These are phyloP conservation scores for Mycena olivaceomarginata DNA, from an alignment of 768 basidiomycete genomes.

Conservation along the genomic window DNA sequence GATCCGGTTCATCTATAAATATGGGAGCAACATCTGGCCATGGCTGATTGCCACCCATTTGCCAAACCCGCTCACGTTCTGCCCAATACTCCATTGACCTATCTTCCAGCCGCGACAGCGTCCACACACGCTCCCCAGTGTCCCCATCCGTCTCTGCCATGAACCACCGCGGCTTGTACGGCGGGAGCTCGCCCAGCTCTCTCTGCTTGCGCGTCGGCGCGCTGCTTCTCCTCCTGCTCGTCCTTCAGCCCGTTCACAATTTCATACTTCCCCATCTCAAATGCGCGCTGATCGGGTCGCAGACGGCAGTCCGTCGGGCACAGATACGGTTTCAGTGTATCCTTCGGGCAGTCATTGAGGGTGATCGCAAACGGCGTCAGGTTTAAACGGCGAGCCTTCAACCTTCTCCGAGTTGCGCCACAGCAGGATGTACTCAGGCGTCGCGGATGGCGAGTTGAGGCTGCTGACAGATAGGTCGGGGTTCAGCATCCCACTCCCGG, in stretches of 20 bases:
- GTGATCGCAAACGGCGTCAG: constrained; percentile 96
- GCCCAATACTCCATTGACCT: constrained; percentile 87
- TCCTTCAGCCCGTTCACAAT: constrained; percentile 88
- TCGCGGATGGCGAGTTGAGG: constrained; percentile 62
- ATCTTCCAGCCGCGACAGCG: constrained; percentile 72
- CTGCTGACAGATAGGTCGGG: constrained; percentile 81
- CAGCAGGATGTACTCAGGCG: constrained; percentile 87
- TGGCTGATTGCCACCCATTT: constrained; percentile 54
- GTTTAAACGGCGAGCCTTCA: constrained; percentile 91
- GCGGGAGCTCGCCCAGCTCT: constrained; percentile 83
- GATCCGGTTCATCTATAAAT: constrained; percentile 83
- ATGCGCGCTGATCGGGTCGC: constrained; percentile 95
- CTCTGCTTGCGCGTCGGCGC: constrained; percentile 80
- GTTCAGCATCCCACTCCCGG: constrained; percentile 75
- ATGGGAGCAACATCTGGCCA: constrained; percentile 89
- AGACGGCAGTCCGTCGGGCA: constrained; percentile 95
- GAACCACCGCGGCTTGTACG: constrained; percentile 94
- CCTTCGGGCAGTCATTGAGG: constrained; percentile 89
- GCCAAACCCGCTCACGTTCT: constrained; percentile 82
- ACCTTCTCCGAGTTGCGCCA: constrained; percentile 96
- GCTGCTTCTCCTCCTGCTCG: constrained; percentile 90
- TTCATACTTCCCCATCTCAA: constrained; percentile 92
- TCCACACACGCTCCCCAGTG: constrained; percentile 93
- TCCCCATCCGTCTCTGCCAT: constrained; percentile 87
- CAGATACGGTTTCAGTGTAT: constrained; percentile 81